Evolutionary conservation across 257 asterid genomes (phyloP), one percentile per base, ranked within the genome.

Genomic region (Fraxinus anomala): DNA sequence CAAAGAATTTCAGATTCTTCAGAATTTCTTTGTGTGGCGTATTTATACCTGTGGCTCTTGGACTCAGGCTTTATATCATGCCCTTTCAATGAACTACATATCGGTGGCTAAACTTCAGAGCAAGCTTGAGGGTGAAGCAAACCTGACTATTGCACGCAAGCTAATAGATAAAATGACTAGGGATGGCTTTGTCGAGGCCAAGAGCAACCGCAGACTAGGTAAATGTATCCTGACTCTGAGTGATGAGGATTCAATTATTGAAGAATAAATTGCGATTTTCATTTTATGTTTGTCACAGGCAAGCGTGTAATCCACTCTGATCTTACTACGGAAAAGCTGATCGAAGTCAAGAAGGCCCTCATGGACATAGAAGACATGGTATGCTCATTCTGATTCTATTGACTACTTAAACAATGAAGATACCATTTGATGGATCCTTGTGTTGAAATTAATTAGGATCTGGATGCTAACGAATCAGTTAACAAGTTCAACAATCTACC

Each of bases 271-370:
- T 23, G 14, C 65, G 31, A 79, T 56, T 68, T 47, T 69, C 76
- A 5, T 74, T 42, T 47, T 16, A 61, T 34, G 40, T 69, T 34
- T 79, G 33, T 81, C 71, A 21, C 87, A 95, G 99, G 99, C 81
- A 95, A 92, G 91, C 93, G 94, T 17, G 98, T 95, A 81, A 87
- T 93, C 81, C 98, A 90, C 84, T 91, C 99, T 21, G 98, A 93
- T 73, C 83, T 89, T 44, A 86, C 97, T 40, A 86, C 83, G 86
- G 85, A 85, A 84, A 93, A 87, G 88, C 83, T 95, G 82, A 74
- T 73, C 63, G 97, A 91, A 88, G 92, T 95, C 75, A 86, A 78
- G 89, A 92, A 87, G 85, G 78, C 81, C 72, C 82, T 88, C 74
- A 76, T 95, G 71, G 80, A 83, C 74, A 36, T 80, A 70, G 92